Base-by-base conservation (phyloP, 345 rosid genomes). In the Hibiscus syriacus region DNA sequence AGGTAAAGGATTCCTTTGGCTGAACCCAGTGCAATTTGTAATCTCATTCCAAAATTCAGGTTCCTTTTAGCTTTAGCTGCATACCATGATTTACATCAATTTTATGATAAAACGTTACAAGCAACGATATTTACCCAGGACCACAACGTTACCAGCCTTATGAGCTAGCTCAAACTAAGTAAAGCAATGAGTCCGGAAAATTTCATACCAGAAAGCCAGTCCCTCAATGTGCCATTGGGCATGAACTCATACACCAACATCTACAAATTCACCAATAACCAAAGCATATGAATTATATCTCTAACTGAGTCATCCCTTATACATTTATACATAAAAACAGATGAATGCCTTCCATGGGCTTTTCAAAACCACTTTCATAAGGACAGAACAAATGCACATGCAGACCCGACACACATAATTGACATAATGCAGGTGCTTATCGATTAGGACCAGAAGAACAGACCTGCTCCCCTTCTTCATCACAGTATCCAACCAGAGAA, bases 391-490 rank as follows among this genome's bases (percentile, higher is more conserved):
- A 38, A 38, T 38, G 41, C 41, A 38, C 64, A 34, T 34, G 25
- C 64, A 17, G 1, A 34, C 41, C 45, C 4, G 1, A 34, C 25
- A 17, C 16, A 59, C 25, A 9, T 13, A 17, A 29, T 2, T 56
- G 38, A 55, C 7, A 3, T 29, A n/a, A 57, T n/a, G 3, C 13
- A n/a, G 23, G 41, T 17, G 8, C n/a, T 12, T 30, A 65, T 29
- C 27, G 26, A 43, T 61, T 7, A 39, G n/a, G 29, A 20, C 59
- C 48, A 30, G 9, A 68, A 64, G 36, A 68, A 34, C 58, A 13
- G 77, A 92, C 96, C 90, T 92, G 97, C 71, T 90, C 98, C 29
- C 73, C 87, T 79, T 89, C 87, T 88, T 92, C 95, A 43, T 88
- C 92, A 60, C 96, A 92, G 67, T 86, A 92, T 41, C 98, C 96